Evolutionary conservation across 345 rosid species (phyloP), one percentile per base, ranked within the genome.

Genomic region (Erucastrum elatum): DNA sequence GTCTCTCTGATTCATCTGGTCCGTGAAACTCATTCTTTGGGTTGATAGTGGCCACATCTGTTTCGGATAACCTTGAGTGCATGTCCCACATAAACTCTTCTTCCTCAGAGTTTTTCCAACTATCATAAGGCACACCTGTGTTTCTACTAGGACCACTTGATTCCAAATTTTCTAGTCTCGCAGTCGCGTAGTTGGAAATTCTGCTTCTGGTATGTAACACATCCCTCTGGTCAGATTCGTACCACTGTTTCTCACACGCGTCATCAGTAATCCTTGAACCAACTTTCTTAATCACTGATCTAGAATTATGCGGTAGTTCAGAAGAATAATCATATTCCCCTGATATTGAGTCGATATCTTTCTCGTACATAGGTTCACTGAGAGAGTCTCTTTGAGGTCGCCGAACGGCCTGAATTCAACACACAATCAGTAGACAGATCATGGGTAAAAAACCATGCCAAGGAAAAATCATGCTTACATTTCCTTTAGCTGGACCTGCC

Each of bases 61-160:
- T 86, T 78, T 88, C 90, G 10, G 89, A 81, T 69, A 87, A 76
- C 77, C 94, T 86, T 66, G 97, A 85, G 71, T 88, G 94, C 87
- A 88, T 87, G 12, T 95, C 99, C 99, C 99, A 95, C 89, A 89
- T 84, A 81, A 89, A 95, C 83, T 95, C 98, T 79, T 95, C 98
- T 83, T 95, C 98, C 86, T 93, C 98, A 3, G 96, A 91, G 80
- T 91, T 91, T 78, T 91, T 93, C 98, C 97, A 93, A 91, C 88
- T 91, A 76, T 80, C 81, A 68, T 17, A 74, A 68, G 96, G 82
- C 73, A 84, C 79, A 27, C 86, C 84, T 31, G 81, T 81, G 67
- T 77, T 84, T 84, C 84, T 87, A 75, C 75, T 79, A 31, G 68
- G 75, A 79, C 74, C 78, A 82, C 73, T 82, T 75, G 83, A 78